Evolutionary conservation across 2,329 filamentous ascomycete species (phyloP), one percentile per base, ranked within the genome.

Genomic region (Colletotrichum incanum): DNA sequence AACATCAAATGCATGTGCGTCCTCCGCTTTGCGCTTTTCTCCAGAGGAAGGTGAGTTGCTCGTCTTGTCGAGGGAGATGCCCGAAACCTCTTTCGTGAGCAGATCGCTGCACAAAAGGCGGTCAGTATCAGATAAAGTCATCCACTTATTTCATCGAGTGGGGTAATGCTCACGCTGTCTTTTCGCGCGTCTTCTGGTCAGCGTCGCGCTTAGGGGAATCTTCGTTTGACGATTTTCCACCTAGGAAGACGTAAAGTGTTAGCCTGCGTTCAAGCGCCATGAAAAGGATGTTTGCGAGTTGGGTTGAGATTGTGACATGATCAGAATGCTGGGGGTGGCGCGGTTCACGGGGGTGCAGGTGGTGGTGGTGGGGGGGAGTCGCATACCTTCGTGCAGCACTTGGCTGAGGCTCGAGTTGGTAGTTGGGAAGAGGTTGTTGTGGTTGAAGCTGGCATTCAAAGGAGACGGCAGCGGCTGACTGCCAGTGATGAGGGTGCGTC

Each of bases 401-500:
- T 95, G 93, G 79, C 94, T 95, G 66, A 98, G 88, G 81, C 94
- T 98, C 67, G 91, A 90, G 75, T 87, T 88, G 66, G 92, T 87
- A 6, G 87, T 85, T 3, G 88, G 86, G 75, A 90, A 93, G 67
- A 95, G 86, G 78, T 96, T 95, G 77, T 89, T 86, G 75, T 94
- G 91, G 81, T 92, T 95, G 84, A 98, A 99, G 80, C 89, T 95
- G 65, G 95, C 93, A 82, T 98, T 98, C 74, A 99, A 89, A 9
- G 96, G 96, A 79, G 95, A 98, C 6, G 96, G 96, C 74, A 99
- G 87, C 70, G 96, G 96, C 83, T 99, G 96, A 80, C 95, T 98
- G 81, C 96, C 96, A 2, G 96, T 98, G 80, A 99, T 98, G 72
- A 99, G 89, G 2, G 96, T 99, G 79, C 96, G 90, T 82, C 96